Base-by-base conservation (phyloP, 2,329 filamentous ascomycete genomes). In the Clarireedia paspali region DNA sequence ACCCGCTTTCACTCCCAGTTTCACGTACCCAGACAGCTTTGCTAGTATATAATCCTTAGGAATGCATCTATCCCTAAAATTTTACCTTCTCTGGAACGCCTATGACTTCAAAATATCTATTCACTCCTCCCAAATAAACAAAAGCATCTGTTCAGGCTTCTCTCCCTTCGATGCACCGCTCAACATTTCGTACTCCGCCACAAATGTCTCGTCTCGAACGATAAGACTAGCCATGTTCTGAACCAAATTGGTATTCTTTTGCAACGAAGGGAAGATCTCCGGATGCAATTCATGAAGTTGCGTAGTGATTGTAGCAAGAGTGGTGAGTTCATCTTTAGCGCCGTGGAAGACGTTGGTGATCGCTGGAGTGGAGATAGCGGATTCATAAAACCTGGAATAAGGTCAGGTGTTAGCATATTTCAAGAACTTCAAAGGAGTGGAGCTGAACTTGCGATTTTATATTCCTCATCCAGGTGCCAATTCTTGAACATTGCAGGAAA, bases 181-280 rank as follows among this genome's bases (percentile, higher is more conserved):
- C 2, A 45, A 1, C 57, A 62, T 60, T n/a, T 36, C 30, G 44
- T 55, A 59, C 14, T 36, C 27, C 10, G 44, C 49, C 38, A 47
- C 20, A 4, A 66, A 27, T 0, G 48, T 55, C 47, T 66, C 62
- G 45, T 65, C 60, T 9, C 53, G 53, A 1, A 54, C 58, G 1
- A 66, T 6, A 20, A 58, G 60, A 50, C 60, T 66, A 6, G 63
- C 60, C n/a, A 60, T 60, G 34, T 64, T 57, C 2, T 60, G 52
- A 5, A 61, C 9, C 7, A 24, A 36, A 10, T 17, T 42, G 1
- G 15, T 20, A 38, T 14, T 17, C 30, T 10, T n/a, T 6, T 23
- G 15, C 39, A 39, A 3, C 4, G 23, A 15, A 26, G n/a, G 20
- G 56, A 47, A 45, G 50, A 52, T 10, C 9, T n/a, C 48, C 1